Evolutionary conservation across 345 rosid species (phyloP), one percentile per base, ranked within the genome.

Genomic region (Euphorbia lathyris): DNA sequence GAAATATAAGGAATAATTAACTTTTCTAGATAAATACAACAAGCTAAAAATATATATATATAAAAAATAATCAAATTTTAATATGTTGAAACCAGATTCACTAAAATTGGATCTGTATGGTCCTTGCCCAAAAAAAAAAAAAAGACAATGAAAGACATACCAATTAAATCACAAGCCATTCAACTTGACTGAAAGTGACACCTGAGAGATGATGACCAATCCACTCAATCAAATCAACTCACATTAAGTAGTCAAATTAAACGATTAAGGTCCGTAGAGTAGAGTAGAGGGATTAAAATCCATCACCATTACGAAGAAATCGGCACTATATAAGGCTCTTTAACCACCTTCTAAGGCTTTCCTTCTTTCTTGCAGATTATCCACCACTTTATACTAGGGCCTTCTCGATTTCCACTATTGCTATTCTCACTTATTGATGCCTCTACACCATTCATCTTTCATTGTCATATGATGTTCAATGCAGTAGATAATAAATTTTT

Each of bases 181-280:
- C n/a, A 43, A 26, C 19, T 58, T 38, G n/a, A 27, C 19, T 43
- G 72, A 58, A 26, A 57, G 25, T 29, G 72, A 68, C 71, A 40
- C 11, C 57, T 22, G 63, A 40, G 30, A 19, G 34, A 23, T 55
- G 20, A 29, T 45, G 12, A 55, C 42, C 55, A 57, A 50, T 40
- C 43, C 43, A 40, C 43, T 40, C 43, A 40, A 40, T 40, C 43
- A 40, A 40, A 40, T 5, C 7, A 40, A 9, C 9, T 40, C 48
- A 12, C 22, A 43, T 29, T 13, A 27, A 20, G 22, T 27, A 23
- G 66, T 36, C 58, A 63, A 61, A 48, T 14, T 14, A 70, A 70
- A 12, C 14, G n/a, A 57, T 58, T 45, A 38, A 29, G n/a, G n/a
- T n/a, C n/a, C n/a, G n/a, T n/a, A n/a, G n/a, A n/a, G n/a, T n/a